Percentiles rank a stretch among this genome's conserved stretches.
phyloP scores from a whole-genome alignment of 345 rosid species.

The Corchorus olitorius region DNA sequence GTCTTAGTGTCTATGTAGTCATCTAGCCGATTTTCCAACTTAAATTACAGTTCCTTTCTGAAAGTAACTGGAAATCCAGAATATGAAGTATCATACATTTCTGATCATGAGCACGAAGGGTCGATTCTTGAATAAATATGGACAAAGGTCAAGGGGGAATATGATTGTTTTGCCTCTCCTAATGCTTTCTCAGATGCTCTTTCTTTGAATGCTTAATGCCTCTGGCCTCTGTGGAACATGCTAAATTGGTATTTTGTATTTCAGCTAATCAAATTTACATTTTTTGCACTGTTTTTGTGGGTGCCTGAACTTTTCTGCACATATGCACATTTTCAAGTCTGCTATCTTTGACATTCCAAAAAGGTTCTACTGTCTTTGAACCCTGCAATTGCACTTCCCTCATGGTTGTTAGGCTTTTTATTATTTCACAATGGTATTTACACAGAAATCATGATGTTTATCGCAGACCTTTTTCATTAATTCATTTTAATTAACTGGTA shows the following conservation, averaged over 20 bases:
- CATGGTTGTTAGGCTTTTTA: constrained; percentile 1
- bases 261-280: not conserved
- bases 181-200: constrained; percentile 2
- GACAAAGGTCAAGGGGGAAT: not conserved
- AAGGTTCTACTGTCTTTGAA: not conserved
- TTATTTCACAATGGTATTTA: no score
- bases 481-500: constrained; percentile 1
- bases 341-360: not conserved
- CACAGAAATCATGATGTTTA: no score
- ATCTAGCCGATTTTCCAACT: not conserved
- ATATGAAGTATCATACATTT: not conserved
- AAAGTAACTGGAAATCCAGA: not conserved
- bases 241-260: not conserved
- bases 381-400: not conserved
- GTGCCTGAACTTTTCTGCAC: not conserved
- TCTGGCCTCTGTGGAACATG: not conserved
- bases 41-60: not conserved
- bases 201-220: not conserved
- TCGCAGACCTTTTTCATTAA: not conserved
- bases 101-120: not conserved
- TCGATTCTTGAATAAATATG: not conserved
- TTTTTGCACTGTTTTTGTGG: not conserved
- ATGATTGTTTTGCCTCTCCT: not conserved
- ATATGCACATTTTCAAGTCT: not conserved
- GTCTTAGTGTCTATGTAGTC: not conserved